Conservation (phyloP, 768 basidiomycete genomes). For the Cystofilobasidium capitatum region DNA sequence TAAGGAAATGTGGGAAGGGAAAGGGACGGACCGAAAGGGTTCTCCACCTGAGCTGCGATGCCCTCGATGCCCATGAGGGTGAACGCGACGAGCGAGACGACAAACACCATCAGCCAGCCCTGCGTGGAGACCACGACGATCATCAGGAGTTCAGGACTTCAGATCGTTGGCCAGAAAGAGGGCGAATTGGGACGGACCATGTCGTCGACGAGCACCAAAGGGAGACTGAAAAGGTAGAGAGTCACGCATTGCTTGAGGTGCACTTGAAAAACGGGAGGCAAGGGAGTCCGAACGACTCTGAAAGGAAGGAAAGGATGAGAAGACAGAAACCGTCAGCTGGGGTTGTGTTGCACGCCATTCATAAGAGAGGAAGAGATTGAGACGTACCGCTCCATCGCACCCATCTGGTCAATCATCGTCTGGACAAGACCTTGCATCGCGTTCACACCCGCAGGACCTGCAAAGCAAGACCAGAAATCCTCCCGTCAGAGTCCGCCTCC, state of each 20-base stretch:
- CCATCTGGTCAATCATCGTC: constrained; percentile 71
- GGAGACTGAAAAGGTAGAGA: constrained; percentile 80
- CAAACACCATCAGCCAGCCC: constrained; percentile 54
- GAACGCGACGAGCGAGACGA: constrained; percentile 71
- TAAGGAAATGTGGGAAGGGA: constrained; percentile 27
- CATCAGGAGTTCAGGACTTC: neutral
- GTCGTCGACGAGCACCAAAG: constrained; percentile 72
- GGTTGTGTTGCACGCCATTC: neutral
- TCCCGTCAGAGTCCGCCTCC: too few species aligned
- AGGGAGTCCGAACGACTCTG: neutral
- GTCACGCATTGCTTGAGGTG: constrained; percentile 94
- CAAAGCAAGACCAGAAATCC: neutral
- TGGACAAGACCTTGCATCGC: constrained; percentile 63
- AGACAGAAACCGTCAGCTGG: neutral
- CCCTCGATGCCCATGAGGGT: constrained; percentile 93
- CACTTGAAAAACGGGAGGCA: constrained; percentile 41
- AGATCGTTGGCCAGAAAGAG: neutral
- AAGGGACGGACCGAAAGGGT: constrained; percentile 83
- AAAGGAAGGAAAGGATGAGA: neutral
- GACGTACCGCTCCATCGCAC: constrained; percentile 75
- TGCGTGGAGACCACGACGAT: neutral
- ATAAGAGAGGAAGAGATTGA: constrained; percentile 32
- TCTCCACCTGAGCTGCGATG: constrained; percentile 88
- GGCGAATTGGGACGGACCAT: constrained; percentile 44
- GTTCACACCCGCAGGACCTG: constrained; percentile 42